Evolutionary conservation across 345 rosid species (phyloP).

Genomic region (Turnera subulata): DNA sequence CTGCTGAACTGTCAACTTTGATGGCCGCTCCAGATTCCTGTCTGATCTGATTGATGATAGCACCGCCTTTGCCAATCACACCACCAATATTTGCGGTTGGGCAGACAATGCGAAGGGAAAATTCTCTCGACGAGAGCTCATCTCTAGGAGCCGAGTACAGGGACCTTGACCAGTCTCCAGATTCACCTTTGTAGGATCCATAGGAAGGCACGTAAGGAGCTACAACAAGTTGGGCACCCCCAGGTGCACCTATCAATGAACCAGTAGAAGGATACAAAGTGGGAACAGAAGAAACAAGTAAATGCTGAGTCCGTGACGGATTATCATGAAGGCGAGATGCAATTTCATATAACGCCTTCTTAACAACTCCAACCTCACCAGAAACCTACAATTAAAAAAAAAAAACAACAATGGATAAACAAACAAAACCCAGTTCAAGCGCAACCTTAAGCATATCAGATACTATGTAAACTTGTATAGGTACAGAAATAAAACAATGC

Average conservation of each 20-base stretch:
- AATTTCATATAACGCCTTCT: slow-evolving; percentile 75
- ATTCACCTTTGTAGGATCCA: slow-evolving; percentile 76
- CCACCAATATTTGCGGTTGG: slow-evolving; percentile 81
- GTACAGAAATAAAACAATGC: no score
- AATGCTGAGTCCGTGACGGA: slow-evolving; percentile 83
- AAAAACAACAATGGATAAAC: no score
- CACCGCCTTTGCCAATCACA: slow-evolving; percentile 94
- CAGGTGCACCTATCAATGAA: slow-evolving; percentile 55
- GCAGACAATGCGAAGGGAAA: slow-evolving; percentile 74
- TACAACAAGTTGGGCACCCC: slow-evolving; percentile 68
- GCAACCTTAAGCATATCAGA: no score
- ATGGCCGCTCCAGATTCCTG: slow-evolving; percentile 82
- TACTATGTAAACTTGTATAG: no score
- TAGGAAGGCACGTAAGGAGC: slow-evolving; percentile 70
- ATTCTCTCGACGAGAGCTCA: slow-evolving; percentile 65
- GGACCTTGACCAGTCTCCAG: slow-evolving; percentile 81
- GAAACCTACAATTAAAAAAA: slow-evolving; percentile 44
- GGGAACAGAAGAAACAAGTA: slow-evolving; percentile 63
- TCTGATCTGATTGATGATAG: slow-evolving; percentile 83
- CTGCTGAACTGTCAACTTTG: slow-evolving; percentile 81
- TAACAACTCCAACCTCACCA: slow-evolving; percentile 77
- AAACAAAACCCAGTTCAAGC: no score
- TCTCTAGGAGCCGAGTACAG: slow-evolving; percentile 78
- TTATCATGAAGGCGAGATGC: slow-evolving; percentile 84
- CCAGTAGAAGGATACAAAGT: slow-evolving; percentile 49